Evolutionary conservation across 1,139 yeast species (phyloP).

Genomic region (Candida pseudocylindracea): DNA sequence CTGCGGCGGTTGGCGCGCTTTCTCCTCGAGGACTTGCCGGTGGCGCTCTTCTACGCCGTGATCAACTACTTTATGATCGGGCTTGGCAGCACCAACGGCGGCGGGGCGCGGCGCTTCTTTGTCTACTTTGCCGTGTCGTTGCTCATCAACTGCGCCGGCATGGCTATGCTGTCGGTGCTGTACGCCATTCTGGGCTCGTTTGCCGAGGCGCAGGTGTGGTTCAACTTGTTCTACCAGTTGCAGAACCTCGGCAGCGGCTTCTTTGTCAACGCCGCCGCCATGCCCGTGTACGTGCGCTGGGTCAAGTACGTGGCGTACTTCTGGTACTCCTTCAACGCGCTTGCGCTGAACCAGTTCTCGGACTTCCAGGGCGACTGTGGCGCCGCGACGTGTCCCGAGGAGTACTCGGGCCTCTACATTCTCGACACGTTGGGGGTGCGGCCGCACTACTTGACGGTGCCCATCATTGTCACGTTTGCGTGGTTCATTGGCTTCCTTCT

Average conservation of each 20-base stretch:
- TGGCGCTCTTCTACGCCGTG: conserved; percentile 32
- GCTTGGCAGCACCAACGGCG: conserved; percentile 6
- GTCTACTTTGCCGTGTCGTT: conserved; percentile 36
- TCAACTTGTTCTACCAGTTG: conserved; percentile 43
- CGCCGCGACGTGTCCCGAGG: conserved; percentile 15
- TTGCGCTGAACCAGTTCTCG: conserved; percentile 42
- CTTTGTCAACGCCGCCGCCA: conserved; percentile 45
- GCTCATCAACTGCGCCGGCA: conserved; percentile 16
- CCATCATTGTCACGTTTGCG: conserved; percentile 35
- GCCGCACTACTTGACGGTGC: conserved; percentile 40
- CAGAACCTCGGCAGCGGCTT: conserved; percentile 71
- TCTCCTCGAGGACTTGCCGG: conserved; percentile 45
- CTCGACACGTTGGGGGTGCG: conserved; percentile 39
- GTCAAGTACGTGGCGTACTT: conserved; percentile 50
- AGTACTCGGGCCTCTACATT: conserved; percentile 31
- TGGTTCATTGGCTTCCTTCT: conserved; percentile 36
- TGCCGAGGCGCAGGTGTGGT: conserved; percentile 36
- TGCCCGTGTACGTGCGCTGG: conserved; percentile 85
- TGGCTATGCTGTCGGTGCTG: conserved; percentile 34
- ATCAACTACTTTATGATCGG: conserved; percentile 71
- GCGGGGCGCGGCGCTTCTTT: conserved; percentile 22
- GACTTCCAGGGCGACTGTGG: conserved; percentile 24
- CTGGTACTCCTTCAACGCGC: conserved; percentile 62
- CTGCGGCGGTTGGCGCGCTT: conserved; percentile 49
- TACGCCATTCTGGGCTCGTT: conserved; percentile 45